Percentiles rank a stretch among this genome's conserved stretches.
Conservation (phyloP, 2,329 filamentous ascomycete species). For the Aspergillus spinulosporus region DNA sequence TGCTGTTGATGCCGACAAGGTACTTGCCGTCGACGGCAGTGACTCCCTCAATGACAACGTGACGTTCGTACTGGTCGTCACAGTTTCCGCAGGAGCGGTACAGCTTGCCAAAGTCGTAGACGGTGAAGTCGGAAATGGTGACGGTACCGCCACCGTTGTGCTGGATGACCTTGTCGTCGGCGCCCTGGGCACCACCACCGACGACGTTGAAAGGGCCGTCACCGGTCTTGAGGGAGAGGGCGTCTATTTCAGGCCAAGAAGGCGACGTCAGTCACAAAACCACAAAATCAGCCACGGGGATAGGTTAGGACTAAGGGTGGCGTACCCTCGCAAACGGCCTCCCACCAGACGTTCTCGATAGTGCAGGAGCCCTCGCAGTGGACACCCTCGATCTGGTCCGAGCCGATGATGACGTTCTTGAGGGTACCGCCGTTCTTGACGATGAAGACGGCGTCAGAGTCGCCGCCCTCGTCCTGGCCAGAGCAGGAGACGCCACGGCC, state of each 20-base stretch:
- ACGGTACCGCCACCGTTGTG: constrained; percentile 38
- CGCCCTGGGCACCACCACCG: constrained; percentile 38
- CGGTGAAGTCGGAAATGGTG: constrained; percentile 40
- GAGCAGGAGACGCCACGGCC: constrained; percentile 46
- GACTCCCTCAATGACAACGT: constrained; percentile 32
- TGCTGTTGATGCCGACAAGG: constrained; percentile 38
- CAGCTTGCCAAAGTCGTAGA: constrained; percentile 45
- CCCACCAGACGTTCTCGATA: constrained; percentile 39
- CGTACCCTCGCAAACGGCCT: constrained; percentile 39
- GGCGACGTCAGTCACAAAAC: not conserved
- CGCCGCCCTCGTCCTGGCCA: constrained; percentile 46
- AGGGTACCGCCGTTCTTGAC: constrained; percentile 35
- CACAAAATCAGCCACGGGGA: constrained; percentile 19
- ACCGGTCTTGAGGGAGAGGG: constrained; percentile 37
- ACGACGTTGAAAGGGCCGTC: constrained; percentile 36
- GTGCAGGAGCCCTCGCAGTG: constrained; percentile 39
- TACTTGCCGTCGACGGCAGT: constrained; percentile 33
- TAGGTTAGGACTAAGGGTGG: not conserved
- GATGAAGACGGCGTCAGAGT: constrained; percentile 41
- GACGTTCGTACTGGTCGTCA: constrained; percentile 21
- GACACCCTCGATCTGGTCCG: constrained; percentile 44
- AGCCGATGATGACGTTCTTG: constrained; percentile 43
- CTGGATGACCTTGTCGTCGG: constrained; percentile 40
- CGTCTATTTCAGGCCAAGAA: constrained; percentile 23
- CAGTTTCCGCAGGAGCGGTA: constrained; percentile 53